Evolutionary conservation across 1,284 basidiomycete species (phyloP).

Genomic region (Schizophyllum commune): DNA sequence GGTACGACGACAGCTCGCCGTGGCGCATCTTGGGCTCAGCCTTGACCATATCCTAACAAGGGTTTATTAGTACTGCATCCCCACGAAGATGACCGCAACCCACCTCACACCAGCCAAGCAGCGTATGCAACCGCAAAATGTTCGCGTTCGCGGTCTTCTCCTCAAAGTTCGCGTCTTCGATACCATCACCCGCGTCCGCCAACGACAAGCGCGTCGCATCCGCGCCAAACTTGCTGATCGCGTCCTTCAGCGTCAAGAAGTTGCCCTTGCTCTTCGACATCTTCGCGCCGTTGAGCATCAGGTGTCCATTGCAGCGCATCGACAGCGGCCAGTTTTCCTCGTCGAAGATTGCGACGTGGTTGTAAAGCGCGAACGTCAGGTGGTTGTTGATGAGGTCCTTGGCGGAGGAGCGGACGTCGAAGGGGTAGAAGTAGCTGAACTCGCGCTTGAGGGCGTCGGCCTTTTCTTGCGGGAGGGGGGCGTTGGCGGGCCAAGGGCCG

Average conservation of each 20-base stretch:
- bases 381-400: constrained; percentile 98
- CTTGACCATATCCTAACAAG: constrained; percentile 65
- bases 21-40: constrained; percentile 64
- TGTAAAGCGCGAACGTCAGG: constrained; percentile 92
- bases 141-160: constrained; percentile 98
- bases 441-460: constrained; percentile 84
- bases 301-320: constrained; percentile 93
- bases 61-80: background rate
- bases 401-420: constrained; percentile 98
- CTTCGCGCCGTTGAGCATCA: constrained; percentile 98
- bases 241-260: constrained; percentile 72
- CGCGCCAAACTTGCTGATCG: constrained; percentile 83
- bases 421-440: constrained; percentile 97
- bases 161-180: constrained; percentile 98
- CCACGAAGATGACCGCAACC: constrained; percentile 19
- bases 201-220: constrained; percentile 89
- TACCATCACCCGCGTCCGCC: constrained; percentile 95
- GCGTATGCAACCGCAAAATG: constrained; percentile 89
- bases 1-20: constrained; percentile 58
- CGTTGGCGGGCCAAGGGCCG: constrained; percentile 66
- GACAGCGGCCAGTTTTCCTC: constrained; percentile 90
- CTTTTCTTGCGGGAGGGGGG: constrained; percentile 67
- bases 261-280: constrained; percentile 98
- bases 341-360: constrained; percentile 91
- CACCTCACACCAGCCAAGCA: constrained; percentile 90